Base-by-base conservation (phyloP, 257 asterid genomes). In the Nicotiana noctiflora region DNA sequence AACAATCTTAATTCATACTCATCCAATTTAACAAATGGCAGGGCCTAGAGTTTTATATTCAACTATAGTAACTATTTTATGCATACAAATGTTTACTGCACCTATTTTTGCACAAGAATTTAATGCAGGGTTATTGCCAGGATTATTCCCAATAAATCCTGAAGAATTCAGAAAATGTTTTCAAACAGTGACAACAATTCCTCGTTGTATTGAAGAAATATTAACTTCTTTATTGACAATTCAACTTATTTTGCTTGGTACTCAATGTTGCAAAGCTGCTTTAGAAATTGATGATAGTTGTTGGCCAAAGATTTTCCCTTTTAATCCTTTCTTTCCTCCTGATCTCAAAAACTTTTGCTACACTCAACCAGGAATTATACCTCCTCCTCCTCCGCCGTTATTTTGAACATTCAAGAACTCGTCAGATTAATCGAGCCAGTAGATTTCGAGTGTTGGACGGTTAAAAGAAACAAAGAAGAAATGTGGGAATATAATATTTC, bases 241-340 rank as follows among this genome's bases (percentile, higher is more conserved):
- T 21, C 72, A 81, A 7, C 51, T 77, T 2, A 63, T 52, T 0
- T 29, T 83, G 3, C 67, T 86, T 27, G 86, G 86, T 2, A 80
- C 89, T 11, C 75, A 64, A 9, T 86, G 89, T 51, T 86, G 89
- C 55, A 67, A 18, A 4, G 80, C 85, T 2, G 17, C 80, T 40
- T 15, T 83, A 18, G 13, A 37, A 2, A 49, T 86, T 46, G 88
- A 86, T 5, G 82, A 79, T 10, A 77, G 61, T 56, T 86, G 86
- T 46, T 86, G 86, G 89, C 82, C 85, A 0, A 81, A 72, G 70
- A 49, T 60, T 21, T 81, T 86, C 12, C 85, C 89, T 5, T 17
- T 79, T 29, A 81, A 79, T 40, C 86, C 83, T 2, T 51, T 81
- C 5, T 23, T 86, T 78, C 77, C 86, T 80, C 13, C 84, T 0